A percentile compares a stretch with the other conserved stretches of the same genome.
phyloP scores from a whole-genome alignment of 345 rosid species.

The Lagerstroemia speciosa region DNA sequence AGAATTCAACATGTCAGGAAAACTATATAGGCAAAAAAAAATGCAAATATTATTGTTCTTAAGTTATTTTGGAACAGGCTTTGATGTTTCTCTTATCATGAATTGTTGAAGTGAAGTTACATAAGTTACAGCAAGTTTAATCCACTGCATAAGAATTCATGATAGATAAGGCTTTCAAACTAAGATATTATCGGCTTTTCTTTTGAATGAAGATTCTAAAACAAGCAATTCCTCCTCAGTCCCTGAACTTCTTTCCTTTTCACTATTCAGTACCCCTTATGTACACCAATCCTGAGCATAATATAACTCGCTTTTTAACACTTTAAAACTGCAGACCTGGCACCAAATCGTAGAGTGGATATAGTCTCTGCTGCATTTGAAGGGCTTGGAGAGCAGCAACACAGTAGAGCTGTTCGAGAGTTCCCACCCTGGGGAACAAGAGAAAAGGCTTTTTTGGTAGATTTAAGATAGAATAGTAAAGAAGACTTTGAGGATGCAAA shows the following conservation, averaged over 20 bases:
- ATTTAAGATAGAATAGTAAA: neutral
- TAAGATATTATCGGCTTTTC: neutral
- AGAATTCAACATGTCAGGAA: slow-evolving; percentile 2
- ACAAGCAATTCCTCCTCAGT: neutral
- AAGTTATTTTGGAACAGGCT: neutral
- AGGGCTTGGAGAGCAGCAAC: slow-evolving; percentile 90
- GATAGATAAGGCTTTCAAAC: neutral
- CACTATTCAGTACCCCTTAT: neutral
- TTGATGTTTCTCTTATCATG: neutral
- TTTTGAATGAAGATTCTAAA: neutral
- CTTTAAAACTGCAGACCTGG: slow-evolving; percentile 40
- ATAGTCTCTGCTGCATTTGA: slow-evolving; percentile 73
- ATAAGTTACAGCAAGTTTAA: too few relatives aligned
- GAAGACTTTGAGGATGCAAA: slow-evolving; percentile 11
- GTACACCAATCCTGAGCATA: neutral
- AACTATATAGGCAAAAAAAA: slow-evolving; percentile 5
- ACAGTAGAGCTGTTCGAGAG: slow-evolving; percentile 68
- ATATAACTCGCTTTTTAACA: neutral
- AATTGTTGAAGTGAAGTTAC: too few relatives aligned
- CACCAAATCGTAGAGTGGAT: slow-evolving; percentile 85
- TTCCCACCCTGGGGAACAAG: slow-evolving; percentile 58
- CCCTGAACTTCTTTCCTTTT: neutral
- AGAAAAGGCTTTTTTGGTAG: slow-evolving; percentile 3
- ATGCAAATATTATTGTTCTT: too few relatives aligned
- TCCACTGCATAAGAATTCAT: neutral